Percentiles rank a stretch among this genome's conserved stretches.
These are phyloP conservation scores for Gossypium thurberi DNA, from an alignment of 345 rosid species.

Conservation along the genomic window DNA sequence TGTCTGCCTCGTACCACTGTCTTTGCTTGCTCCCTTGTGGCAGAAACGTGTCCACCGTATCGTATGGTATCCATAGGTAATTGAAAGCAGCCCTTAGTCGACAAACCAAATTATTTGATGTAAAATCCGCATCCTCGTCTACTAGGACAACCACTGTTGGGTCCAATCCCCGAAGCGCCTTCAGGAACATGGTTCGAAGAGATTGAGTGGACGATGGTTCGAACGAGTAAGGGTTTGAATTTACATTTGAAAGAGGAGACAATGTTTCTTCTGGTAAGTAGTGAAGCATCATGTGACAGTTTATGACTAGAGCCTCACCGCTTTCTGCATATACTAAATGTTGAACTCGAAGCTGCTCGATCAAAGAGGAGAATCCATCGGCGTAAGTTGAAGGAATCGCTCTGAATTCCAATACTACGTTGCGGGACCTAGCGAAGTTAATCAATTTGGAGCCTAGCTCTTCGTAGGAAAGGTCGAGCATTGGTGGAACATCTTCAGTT, in stretches of 20 bases:
- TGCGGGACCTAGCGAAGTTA: slow-evolving; percentile 67
- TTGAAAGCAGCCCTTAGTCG: slow-evolving; percentile 65
- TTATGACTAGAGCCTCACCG: slow-evolving; percentile 66
- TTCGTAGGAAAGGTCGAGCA: slow-evolving; percentile 55
- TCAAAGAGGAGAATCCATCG: slow-evolving; percentile 59
- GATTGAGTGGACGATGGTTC: slow-evolving; percentile 32
- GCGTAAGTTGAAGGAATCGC: slow-evolving; percentile 46
- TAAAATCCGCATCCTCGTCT: slow-evolving; percentile 82
- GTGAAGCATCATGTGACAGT: slow-evolving; percentile 87
- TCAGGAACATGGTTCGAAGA: slow-evolving; percentile 43
- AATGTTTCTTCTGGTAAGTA: slow-evolving; percentile 59
- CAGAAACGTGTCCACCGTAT: slow-evolving; percentile 64
- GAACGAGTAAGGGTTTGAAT: slow-evolving; percentile 14
- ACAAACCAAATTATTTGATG: slow-evolving; percentile 47
- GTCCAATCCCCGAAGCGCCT: slow-evolving; percentile 50
- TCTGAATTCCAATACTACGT: slow-evolving; percentile 53
- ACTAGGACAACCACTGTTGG: slow-evolving; percentile 61
- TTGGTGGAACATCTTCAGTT: slow-evolving; percentile 36
- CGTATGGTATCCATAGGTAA: slow-evolving; percentile 86
- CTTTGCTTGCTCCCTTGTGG: slow-evolving; percentile 68
- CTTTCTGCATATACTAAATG: slow-evolving; percentile 38
- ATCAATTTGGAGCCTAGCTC: slow-evolving; percentile 64
- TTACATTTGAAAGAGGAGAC: slow-evolving; percentile 10
- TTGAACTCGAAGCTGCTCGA: slow-evolving; percentile 54
- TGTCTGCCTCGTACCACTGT: slow-evolving; percentile 72